Evolutionary conservation across 73 alveolate genomes (phyloP), one percentile per base, ranked within the genome.

Genomic region (Uronychia binucleata): DNA sequence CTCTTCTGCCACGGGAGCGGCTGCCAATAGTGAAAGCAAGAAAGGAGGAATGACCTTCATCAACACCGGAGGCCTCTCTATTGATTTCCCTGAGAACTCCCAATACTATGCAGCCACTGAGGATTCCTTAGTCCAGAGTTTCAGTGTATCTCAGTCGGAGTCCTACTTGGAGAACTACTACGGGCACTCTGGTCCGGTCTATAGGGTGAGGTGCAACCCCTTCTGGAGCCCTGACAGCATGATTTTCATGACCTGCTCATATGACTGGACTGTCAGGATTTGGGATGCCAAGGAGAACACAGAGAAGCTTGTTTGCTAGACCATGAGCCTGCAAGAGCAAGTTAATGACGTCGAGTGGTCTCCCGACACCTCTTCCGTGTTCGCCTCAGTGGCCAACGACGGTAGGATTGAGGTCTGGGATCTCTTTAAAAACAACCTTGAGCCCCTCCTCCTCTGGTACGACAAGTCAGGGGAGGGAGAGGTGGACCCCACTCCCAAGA

Each of bases 341-440:
- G 99, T 97, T 0, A 94, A 97, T 79, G 99, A 97, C 89, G 88
- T 96, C 28, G 98, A 95, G 82, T 97, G 99, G 99, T 92, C 97
- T 60, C 97, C 98, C 11, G 92, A 94, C 81, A 93, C 98, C 1
- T 95, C 99, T 58, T 95, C 99, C 32, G 96, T 96, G 77, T 97
- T 97, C 80, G 98, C 98, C 13, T 91, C 94, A 57, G 99, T 97
- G 33, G 98, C 99, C n/a, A 97, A 97, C 85, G 99, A 97, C 85
- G 99, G 99, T 0, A 91, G 99, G 94, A 86, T 97, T 77, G 99
- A 97, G 86, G 82, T 97, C 33, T 97, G 99, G 99, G 99, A 97
- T 86, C 93, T 97, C 34, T 85, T 93, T 19, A 94, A 94, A 88
- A 95, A 95, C 92, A 96, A 96, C 76, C 86, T 94, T 19, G 96